Evolutionary conservation across 805 yeast genomes (phyloP).

Genomic region (Nakazawaea molendinolei): DNA sequence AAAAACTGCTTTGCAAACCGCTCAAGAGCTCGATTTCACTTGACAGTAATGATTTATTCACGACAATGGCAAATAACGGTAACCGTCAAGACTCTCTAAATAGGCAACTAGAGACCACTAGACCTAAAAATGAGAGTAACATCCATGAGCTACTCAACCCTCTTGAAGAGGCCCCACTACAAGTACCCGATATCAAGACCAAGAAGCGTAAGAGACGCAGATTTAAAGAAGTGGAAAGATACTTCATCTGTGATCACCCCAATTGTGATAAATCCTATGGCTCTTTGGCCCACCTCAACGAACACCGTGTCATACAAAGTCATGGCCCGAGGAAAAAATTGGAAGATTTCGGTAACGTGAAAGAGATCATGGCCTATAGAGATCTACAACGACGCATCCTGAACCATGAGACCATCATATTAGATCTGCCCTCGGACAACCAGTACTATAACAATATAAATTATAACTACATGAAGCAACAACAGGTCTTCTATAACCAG

Average conservation of each 20-base stretch:
- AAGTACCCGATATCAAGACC: no score
- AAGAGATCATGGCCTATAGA: conserved; percentile 3
- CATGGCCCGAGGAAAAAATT: conserved; percentile 41
- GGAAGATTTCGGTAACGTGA: conserved; percentile 39
- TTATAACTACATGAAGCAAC: not conserved
- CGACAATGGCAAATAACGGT: no score
- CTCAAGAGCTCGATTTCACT: no score
- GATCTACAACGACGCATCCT: conserved; percentile 6
- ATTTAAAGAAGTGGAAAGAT: conserved; percentile 40
- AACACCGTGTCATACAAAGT: conserved; percentile 37
- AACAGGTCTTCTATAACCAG: no score
- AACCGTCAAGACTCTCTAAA: no score
- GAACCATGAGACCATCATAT: conserved; percentile 9
- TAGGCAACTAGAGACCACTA: no score
- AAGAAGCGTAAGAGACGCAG: no score
- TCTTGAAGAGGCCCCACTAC: no score
- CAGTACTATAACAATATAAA: conserved; percentile 1
- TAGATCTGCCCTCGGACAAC: conserved; percentile 4
- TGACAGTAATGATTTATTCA: no score
- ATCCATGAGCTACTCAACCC: no score
- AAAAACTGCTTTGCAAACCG: no score
- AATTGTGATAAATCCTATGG: conserved; percentile 41
- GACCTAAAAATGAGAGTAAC: no score
- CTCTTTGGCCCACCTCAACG: conserved; percentile 42
- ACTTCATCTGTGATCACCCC: conserved; percentile 34